Evolutionary conservation across 1,139 yeast species (phyloP), one percentile per base, ranked within the genome.

Genomic region (Meyerozyma sp.): DNA sequence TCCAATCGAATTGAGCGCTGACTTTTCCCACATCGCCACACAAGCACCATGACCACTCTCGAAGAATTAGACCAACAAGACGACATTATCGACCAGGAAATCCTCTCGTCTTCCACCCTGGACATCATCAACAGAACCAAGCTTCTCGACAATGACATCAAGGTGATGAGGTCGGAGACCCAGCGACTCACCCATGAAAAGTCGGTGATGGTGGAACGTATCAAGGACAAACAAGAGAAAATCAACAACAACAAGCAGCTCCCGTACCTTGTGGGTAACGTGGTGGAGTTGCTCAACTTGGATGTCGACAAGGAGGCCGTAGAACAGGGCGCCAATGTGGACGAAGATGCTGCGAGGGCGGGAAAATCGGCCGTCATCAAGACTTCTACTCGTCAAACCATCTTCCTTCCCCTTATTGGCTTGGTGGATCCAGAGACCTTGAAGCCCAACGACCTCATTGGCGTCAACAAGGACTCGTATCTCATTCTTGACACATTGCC

Each of bases 291-390:
- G 49, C 76, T 94, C 61, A 95, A 93, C 59, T 78, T 93, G 66
- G 84, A 84, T 53, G 91, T 86, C 10, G 94, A 89, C 50, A 93
- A 86, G 52, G 96, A 88, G 54, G 88, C 91, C 10, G 73, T 77
- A 28, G 93, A 87, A 52, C 96, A 93, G 63, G 98, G 98, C 29
- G 97, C 98, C 44, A 93, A 91, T 59, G 87, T 90, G 41, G 98
- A 94, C 63, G 73, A 88, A 53, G 97, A 94, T 59, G 90, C 97
- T 43, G 80, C 95, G 10, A 81, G 96, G 52, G 79, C 82, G 37
- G 98, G 98, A n/a, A 90, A 93, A 65, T 89, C 96, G 10, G 99
- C 99, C 1, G 98, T 94, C 27, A 88, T 94, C 53, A 93, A 94
- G 68, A 94, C 99, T 0, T 88, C 96, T 1, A 93, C 98, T 3